These are phyloP conservation scores for Podospora pseudocomata DNA, from an alignment of 495 filamentous ascomycete species.

Conservation along the genomic window DNA sequence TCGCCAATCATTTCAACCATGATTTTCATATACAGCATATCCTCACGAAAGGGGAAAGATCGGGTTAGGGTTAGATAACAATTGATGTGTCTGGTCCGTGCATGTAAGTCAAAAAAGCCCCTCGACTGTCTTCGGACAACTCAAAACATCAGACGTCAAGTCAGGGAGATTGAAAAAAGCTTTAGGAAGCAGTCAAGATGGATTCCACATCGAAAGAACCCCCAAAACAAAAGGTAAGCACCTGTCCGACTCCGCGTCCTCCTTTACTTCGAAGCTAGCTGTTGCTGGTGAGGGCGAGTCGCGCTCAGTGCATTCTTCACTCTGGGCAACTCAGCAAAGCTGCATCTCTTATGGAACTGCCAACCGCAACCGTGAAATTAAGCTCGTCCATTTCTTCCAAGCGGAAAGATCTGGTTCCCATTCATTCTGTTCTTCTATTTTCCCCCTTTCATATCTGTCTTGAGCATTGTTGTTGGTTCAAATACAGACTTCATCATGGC, in stretches of 20 bases:
- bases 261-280: not conserved
- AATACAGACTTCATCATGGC: not conserved
- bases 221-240: slow-evolving; percentile 23
- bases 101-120: slow-evolving; percentile 4
- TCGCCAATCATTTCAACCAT: too few relatives aligned
- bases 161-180: not conserved
- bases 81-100: not conserved
- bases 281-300: not conserved
- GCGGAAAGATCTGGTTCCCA: not conserved
- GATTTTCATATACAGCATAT: too few relatives aligned
- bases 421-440: not conserved
- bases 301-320: not conserved
- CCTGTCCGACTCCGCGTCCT: not conserved
- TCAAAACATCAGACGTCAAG: not conserved
- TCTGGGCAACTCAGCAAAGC: not conserved
- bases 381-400: not conserved
- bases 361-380: not conserved
- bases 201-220: slow-evolving; percentile 9
- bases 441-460: not conserved
- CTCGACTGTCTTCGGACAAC: not conserved
- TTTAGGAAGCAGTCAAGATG: not conserved
- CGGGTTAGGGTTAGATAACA: not conserved
- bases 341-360: not conserved
- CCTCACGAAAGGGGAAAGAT: not conserved
- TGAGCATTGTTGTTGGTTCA: not conserved